Conservation (phyloP, 2,329 filamentous ascomycete genomes). For the Calycina herbarum region DNA sequence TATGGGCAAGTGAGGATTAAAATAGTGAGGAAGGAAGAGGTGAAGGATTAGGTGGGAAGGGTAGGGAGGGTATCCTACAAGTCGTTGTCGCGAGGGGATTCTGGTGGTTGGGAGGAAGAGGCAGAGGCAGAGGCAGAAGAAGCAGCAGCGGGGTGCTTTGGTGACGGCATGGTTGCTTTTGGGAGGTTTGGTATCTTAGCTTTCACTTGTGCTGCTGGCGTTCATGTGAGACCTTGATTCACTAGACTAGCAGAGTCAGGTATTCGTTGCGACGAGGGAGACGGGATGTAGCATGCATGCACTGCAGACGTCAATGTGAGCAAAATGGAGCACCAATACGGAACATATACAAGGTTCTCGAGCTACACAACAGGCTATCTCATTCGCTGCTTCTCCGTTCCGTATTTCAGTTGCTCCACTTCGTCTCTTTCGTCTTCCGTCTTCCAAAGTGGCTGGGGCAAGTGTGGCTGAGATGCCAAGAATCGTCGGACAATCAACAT, state of each 20-base stretch:
- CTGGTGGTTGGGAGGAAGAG: slow-evolving; percentile 28
- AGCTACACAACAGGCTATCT: neutral
- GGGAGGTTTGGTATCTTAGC: neutral
- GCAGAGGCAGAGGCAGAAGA: slow-evolving; percentile 34
- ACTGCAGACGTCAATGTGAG: neutral
- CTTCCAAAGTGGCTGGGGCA: neutral
- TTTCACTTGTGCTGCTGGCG: neutral
- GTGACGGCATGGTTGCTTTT: slow-evolving; percentile 20
- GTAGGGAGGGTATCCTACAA: neutral
- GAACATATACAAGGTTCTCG: neutral
- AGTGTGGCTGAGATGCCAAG: neutral
- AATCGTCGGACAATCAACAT: neutral
- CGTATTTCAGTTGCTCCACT: neutral
- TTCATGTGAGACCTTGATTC: slow-evolving; percentile 20
- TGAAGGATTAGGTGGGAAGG: neutral
- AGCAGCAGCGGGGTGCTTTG: slow-evolving; percentile 21
- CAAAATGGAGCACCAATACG: neutral
- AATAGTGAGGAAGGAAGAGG: slow-evolving; percentile 36
- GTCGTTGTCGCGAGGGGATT: slow-evolving; percentile 21
- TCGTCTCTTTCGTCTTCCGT: neutral
- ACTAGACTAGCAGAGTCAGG: neutral
- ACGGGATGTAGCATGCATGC: neutral
- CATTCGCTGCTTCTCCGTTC: neutral
- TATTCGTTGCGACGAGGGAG: neutral
- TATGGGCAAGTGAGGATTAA: slow-evolving; percentile 27